These are phyloP conservation scores for Lactarius akahatsu DNA, from an alignment of 768 basidiomycete species.

Conservation along the genomic window DNA sequence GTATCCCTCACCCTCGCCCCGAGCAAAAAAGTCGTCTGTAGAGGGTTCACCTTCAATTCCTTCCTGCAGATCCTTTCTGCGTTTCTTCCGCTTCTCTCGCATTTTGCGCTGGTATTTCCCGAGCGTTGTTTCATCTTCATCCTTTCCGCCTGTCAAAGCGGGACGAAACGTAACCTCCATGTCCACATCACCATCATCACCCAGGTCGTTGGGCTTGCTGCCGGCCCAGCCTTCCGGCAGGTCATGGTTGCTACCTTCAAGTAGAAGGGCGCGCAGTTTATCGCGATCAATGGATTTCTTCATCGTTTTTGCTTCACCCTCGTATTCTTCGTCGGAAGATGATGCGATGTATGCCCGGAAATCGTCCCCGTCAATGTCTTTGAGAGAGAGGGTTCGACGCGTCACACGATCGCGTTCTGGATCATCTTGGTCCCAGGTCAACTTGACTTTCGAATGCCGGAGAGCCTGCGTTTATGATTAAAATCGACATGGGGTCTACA, in stretches of 20 bases:
- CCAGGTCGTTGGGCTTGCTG: slow-evolving; percentile 38
- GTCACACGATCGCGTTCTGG: slow-evolving; percentile 80
- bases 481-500: background rate
- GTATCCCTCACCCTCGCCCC: slow-evolving; percentile 41
- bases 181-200: slow-evolving; percentile 57
- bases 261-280: slow-evolving; percentile 71
- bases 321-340: slow-evolving; percentile 57
- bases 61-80: slow-evolving; percentile 65
- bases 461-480: slow-evolving; percentile 68
- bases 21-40: slow-evolving; percentile 80
- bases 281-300: slow-evolving; percentile 56
- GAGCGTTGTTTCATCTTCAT: slow-evolving; percentile 78
- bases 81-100: slow-evolving; percentile 82
- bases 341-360: slow-evolving; percentile 57
- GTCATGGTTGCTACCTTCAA: slow-evolving; percentile 62
- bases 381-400: slow-evolving; percentile 69
- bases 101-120: slow-evolving; percentile 88
- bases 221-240: slow-evolving; percentile 85
- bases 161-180: slow-evolving; percentile 97
- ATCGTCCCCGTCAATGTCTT: slow-evolving; percentile 90
- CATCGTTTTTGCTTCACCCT: slow-evolving; percentile 40
- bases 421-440: slow-evolving; percentile 99
- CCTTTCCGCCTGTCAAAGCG: slow-evolving; percentile 59
- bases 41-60: slow-evolving; percentile 33
- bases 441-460: slow-evolving; percentile 95